Percentiles rank a stretch among this genome's conserved stretches.
Evolutionary conservation across 805 yeast genomes (phyloP).

Genomic region (Kodamaea nitidulidarum): DNA sequence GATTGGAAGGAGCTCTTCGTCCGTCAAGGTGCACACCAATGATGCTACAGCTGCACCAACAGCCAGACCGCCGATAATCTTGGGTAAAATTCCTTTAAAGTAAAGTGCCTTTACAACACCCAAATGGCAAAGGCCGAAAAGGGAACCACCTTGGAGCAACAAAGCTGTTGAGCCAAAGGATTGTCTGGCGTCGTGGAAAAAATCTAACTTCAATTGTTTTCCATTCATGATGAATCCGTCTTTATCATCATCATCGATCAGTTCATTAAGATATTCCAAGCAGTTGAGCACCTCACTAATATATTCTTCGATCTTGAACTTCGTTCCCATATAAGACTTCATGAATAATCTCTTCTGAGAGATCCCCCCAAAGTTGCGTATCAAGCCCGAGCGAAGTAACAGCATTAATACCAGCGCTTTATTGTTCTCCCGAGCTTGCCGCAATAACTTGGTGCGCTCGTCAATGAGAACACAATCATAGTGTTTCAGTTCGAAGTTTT

Average conservation of each 20-base stretch:
- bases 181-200: conserved; percentile 81
- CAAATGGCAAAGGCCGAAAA: conserved; percentile 89
- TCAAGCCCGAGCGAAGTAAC: conserved; percentile 72
- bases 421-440: conserved; percentile 54
- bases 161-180: conserved; percentile 89
- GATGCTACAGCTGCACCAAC: conserved; percentile 93
- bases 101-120: conserved; percentile 89
- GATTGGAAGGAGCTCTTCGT: conserved; percentile 56
- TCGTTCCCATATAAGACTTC: conserved; percentile 84
- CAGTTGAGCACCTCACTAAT: conserved; percentile 70
- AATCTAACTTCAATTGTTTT: conserved; percentile 61
- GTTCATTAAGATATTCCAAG: conserved; percentile 55
- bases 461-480: conserved; percentile 83
- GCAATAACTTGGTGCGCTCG: conserved; percentile 61
- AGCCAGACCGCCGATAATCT: conserved; percentile 86
- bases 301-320: conserved; percentile 81
- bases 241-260: conserved; percentile 26
- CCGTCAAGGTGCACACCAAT: conserved; percentile 68
- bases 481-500: conserved; percentile 72
- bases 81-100: conserved; percentile 70
- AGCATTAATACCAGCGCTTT: conserved; percentile 61
- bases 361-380: conserved; percentile 90
- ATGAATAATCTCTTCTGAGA: conserved; percentile 74
- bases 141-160: conserved; percentile 89
- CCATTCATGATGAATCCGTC: conserved; percentile 40